phyloP scores from a whole-genome alignment of 2,329 filamentous ascomycete species.

The Peltaster fructicola region DNA sequence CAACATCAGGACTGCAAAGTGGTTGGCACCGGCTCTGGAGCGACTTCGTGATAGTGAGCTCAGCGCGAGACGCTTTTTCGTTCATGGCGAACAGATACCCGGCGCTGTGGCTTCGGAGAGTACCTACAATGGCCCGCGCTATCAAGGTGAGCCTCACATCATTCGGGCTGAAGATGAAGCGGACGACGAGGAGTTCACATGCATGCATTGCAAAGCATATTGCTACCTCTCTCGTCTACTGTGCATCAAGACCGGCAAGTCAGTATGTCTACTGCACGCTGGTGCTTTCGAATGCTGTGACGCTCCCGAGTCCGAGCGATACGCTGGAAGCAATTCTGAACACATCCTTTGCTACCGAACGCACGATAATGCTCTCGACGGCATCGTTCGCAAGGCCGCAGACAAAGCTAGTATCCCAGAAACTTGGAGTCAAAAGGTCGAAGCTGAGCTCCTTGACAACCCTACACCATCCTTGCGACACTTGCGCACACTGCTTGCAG shows the following conservation, averaged over 20 bases:
- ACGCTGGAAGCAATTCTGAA: constrained; percentile 33
- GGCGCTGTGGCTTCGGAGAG: constrained; percentile 22
- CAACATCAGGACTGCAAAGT: constrained; percentile 81
- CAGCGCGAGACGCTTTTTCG: constrained; percentile 48
- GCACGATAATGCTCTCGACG: constrained; percentile 49
- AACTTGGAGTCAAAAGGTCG: constrained; percentile 77
- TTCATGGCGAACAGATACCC: constrained; percentile 32
- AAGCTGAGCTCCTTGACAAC: constrained; percentile 67
- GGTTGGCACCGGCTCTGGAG: constrained; percentile 75
- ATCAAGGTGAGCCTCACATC: constrained; percentile 38
- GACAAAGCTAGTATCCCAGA: constrained; percentile 80
- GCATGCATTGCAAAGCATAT: constrained; percentile 80
- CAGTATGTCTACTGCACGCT: constrained; percentile 67
- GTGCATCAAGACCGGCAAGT: constrained; percentile 64
- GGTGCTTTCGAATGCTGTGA: constrained; percentile 70
- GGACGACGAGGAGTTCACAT: constrained; percentile 83
- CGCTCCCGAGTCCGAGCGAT: constrained; percentile 45
- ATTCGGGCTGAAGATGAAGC: constrained; percentile 46
- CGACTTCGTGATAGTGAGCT: constrained; percentile 61
- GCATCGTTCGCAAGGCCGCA: constrained; percentile 54
- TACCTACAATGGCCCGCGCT: constrained; percentile 16
- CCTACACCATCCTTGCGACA: constrained; percentile 71
- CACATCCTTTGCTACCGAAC: constrained; percentile 67
- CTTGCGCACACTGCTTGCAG: constrained; percentile 65
- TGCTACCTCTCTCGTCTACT: constrained; percentile 80